phyloP scores from a whole-genome alignment of 208 protist species.

The Plasmodiophora brassicae region DNA sequence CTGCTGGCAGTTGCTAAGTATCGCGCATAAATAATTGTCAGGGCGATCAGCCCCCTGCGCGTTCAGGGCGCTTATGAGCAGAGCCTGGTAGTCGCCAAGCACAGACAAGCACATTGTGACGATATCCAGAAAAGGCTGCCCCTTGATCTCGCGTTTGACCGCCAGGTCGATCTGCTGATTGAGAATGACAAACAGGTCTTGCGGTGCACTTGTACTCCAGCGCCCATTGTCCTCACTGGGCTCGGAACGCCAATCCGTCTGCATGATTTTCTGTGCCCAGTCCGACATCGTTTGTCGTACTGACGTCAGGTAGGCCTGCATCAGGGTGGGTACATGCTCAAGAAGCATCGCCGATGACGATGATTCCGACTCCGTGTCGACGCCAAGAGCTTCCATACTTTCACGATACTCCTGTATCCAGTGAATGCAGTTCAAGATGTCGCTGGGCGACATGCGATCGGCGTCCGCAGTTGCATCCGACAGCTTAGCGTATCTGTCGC shows the following conservation, averaged over 20 bases:
- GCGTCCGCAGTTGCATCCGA: neutral
- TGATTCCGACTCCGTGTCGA: neutral
- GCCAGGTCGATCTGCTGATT: conserved; percentile 27
- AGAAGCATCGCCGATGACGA: neutral
- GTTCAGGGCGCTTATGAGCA: neutral
- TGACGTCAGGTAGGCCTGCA: neutral
- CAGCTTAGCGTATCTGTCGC: neutral
- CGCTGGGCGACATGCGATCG: neutral
- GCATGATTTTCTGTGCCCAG: conserved; percentile 21
- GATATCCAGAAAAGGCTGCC: neutral
- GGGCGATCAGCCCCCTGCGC: neutral
- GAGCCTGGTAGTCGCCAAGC: neutral
- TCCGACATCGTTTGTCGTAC: neutral
- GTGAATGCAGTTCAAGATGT: neutral
- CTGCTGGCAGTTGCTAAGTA: conserved; percentile 15
- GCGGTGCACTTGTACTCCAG: conserved; percentile 1
- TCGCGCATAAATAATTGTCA: neutral
- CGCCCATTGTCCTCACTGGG: neutral
- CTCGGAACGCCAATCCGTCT: neutral
- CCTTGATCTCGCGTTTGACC: neutral
- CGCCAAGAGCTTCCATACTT: neutral
- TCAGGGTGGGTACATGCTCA: neutral
- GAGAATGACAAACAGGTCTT: neutral
- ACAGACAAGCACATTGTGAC: neutral
- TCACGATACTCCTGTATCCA: conserved; percentile 23